Evolutionary conservation across 176 grass and related monocot species (phyloP).

Genomic region (Ensete glaucum): DNA sequence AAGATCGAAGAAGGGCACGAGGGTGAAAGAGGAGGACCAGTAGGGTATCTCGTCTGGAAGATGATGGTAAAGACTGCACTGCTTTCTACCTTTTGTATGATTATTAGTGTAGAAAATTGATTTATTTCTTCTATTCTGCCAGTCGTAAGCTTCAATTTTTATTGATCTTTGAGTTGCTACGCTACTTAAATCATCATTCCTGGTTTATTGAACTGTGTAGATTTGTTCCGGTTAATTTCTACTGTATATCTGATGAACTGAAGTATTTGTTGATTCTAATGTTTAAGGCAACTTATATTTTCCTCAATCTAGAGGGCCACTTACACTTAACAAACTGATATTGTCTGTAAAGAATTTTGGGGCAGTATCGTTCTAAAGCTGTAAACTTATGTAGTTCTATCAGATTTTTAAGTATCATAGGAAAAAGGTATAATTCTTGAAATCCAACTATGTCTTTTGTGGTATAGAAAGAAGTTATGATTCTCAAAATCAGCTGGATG

Average conservation of each 20-base stretch:
- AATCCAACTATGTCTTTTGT: too few species aligned
- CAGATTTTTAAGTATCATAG: background rate
- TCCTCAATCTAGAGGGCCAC: too few species aligned
- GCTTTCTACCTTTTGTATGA: background rate
- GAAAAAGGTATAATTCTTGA: background rate
- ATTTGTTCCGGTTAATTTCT: background rate
- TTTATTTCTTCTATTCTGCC: background rate
- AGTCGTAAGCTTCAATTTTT: background rate
- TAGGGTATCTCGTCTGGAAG: constrained; percentile 85
- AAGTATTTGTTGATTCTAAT: background rate
- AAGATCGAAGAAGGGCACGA: constrained; percentile 26
- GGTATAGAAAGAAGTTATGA: too few species aligned
- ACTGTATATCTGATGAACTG: background rate
- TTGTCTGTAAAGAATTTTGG: too few species aligned
- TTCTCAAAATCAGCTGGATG: background rate
- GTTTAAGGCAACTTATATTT: background rate
- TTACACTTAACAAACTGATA: too few species aligned
- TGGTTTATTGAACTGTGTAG: background rate
- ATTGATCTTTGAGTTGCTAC: background rate
- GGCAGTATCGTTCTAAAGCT: too few species aligned
- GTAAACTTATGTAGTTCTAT: too few species aligned
- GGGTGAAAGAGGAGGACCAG: constrained; percentile 50
- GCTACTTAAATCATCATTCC: background rate
- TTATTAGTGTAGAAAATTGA: background rate
- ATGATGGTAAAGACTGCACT: constrained; percentile 58